These are phyloP conservation scores for Nevesoporus exiguus DNA, from an alignment of 768 basidiomycete species.

Conservation along the genomic window DNA sequence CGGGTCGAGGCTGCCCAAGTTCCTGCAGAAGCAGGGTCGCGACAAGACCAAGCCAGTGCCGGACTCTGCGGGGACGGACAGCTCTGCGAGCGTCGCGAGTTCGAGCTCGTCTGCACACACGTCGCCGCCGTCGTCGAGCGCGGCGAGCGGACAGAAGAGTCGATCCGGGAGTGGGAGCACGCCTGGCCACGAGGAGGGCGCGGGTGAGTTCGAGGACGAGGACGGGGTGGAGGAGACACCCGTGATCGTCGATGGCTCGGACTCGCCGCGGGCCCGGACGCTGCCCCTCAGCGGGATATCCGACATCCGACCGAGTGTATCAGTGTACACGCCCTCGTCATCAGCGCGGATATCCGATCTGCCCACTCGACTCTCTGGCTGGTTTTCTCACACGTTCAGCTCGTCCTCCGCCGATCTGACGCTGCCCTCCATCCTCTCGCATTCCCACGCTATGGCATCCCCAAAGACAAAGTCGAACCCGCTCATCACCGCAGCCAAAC, in stretches of 20 bases:
- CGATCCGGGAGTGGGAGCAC: constrained; percentile 22
- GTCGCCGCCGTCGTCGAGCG: constrained; percentile 24
- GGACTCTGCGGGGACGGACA: constrained; percentile 35
- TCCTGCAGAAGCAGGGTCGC: constrained; percentile 60
- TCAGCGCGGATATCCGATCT: constrained; percentile 60
- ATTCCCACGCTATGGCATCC: constrained; percentile 38
- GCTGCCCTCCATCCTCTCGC: constrained; percentile 56
- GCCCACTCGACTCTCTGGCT: constrained; percentile 72
- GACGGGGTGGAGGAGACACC: constrained; percentile 49
- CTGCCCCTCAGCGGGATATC: constrained; percentile 48
- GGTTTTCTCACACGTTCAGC: constrained; percentile 78
- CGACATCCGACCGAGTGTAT: constrained; percentile 42
- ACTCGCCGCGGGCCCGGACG: constrained; percentile 51
- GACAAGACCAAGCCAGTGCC: constrained; percentile 58
- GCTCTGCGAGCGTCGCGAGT: constrained; percentile 37
- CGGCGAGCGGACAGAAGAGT: constrained; percentile 26
- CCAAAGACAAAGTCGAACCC: constrained; percentile 48
- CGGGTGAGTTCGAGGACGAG: constrained; percentile 27
- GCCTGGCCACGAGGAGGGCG: constrained; percentile 21
- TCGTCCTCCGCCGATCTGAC: constrained; percentile 70
- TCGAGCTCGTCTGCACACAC: constrained; percentile 38
- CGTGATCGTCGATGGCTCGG: constrained; percentile 63
- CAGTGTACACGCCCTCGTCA: constrained; percentile 46
- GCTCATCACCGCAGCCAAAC: constrained; percentile 65
- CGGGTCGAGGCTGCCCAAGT: constrained; percentile 60